These are phyloP conservation scores for Monilinia polystroma DNA, from an alignment of 2,329 filamentous ascomycete species.

Conservation along the genomic window DNA sequence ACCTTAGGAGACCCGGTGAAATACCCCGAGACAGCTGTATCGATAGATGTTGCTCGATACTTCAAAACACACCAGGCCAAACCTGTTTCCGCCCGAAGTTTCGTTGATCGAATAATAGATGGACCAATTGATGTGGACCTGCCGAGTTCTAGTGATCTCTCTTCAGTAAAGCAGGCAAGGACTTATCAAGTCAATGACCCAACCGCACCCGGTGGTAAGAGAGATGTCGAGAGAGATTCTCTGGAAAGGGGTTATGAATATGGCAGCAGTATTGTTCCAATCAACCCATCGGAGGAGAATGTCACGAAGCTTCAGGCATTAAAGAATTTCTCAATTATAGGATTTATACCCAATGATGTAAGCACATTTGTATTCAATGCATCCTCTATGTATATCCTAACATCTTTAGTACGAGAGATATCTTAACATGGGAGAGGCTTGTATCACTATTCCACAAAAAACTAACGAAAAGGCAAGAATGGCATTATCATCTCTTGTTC, in stretches of 20 bases:
- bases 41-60: conserved; percentile 86
- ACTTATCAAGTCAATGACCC: conserved; percentile 80
- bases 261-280: conserved; percentile 85
- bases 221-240: conserved; percentile 76
- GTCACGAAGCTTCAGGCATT: conserved; percentile 82
- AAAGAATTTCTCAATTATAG: conserved; percentile 76
- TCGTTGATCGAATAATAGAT: conserved; percentile 53
- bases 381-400: not conserved
- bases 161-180: conserved; percentile 72
- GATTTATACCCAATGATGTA: conserved; percentile 66
- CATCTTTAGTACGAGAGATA: conserved; percentile 70
- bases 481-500: conserved; percentile 84
- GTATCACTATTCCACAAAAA: conserved; percentile 73
- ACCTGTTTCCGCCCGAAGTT: conserved; percentile 73
- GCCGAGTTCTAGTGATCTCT: conserved; percentile 51
- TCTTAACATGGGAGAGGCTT: conserved; percentile 78
- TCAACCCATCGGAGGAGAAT: conserved; percentile 81
- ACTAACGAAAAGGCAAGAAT: conserved; percentile 79
- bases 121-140: conserved; percentile 46
- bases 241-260: conserved; percentile 95
- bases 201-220: conserved; percentile 71
- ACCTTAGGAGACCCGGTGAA: conserved; percentile 75
- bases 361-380: not conserved
- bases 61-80: conserved; percentile 78
- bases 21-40: conserved; percentile 67